Base-by-base conservation (phyloP, 371 early-diverging fungal genomes). In the Dichotomocladium elegans region DNA sequence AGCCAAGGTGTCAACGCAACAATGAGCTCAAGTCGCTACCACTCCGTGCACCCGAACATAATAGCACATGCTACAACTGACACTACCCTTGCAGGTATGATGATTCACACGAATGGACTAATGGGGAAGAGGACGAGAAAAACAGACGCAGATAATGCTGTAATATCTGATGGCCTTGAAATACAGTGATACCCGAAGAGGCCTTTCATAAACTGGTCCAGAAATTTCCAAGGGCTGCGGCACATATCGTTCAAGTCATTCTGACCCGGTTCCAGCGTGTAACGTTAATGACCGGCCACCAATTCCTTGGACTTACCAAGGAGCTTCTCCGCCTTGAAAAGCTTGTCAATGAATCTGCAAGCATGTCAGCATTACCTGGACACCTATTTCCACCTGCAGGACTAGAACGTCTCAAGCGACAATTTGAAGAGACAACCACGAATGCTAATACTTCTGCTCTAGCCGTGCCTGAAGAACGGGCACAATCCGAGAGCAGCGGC, bases 231-330 rank as follows among this genome's bases (percentile, higher is more conserved):
- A 87, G 86, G 57, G 91, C 98, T 0, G 94, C 92, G 1, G 94
- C 96, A 17, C 96, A 96, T 57, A 95, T 98, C 43, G 88, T 92
- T 2, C 96, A 94, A 60, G 96, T 97, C 31, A 95, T 98, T 48
- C 64, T 98, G 48, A 93, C 96, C 2, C 83, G 97, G 19, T 93
- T 97, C 64, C 95, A 96, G 64, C 82, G 99, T 3, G 97, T 96
- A 30, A 96, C 98, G 0, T 85, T 95, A 60, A 80, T 88, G 60
- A 93, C 96, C 6, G 85, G 96, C 53, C 87, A 93, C 63, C 84
- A 89, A 29, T 98, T 96, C 59, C 81, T 98, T 3, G 94, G 94
- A 3, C 64, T 96, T 45, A 87, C 91, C n/a, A 84, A 89, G 45
- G 95, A 95, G 52, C 76, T 96, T 2, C 70, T 96, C 28, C 73